phyloP scores from a whole-genome alignment of 129 eudicot species.

The Mikania micrantha region DNA sequence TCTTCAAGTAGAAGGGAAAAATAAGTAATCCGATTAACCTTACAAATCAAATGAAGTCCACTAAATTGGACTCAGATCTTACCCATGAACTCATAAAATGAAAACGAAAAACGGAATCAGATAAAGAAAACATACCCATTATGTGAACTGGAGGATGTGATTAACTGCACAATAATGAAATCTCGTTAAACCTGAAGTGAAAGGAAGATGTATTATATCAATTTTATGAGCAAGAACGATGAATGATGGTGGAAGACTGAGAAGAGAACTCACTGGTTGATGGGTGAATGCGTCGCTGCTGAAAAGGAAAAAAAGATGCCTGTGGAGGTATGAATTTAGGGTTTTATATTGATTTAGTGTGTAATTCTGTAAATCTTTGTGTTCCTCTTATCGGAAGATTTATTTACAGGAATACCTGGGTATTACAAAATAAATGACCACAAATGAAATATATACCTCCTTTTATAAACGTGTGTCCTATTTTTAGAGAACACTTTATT shows the following conservation, averaged over 20 bases:
- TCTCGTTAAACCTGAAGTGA: background rate
- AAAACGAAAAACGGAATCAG: background rate
- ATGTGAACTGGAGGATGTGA: background rate
- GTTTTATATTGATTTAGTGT: background rate
- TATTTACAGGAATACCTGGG: too few relatives aligned
- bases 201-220: background rate
- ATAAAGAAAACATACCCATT: background rate
- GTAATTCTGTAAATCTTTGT: too few relatives aligned
- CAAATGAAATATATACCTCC: too few relatives aligned
- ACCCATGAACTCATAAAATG: background rate
- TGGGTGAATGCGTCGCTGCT: background rate
- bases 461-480: too few relatives aligned
- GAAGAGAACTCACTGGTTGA: background rate
- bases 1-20: conserved; percentile 21
- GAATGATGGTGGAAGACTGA: background rate
- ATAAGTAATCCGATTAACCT: background rate
- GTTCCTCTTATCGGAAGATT: too few relatives aligned
- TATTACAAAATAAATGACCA: too few relatives aligned
- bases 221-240: background rate
- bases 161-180: background rate
- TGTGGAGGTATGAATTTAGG: background rate
- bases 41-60: background rate
- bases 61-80: background rate
- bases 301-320: background rate
- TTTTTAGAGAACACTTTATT: too few relatives aligned